Conservation (phyloP, 78 protist species). For the Mastigamoeba balamuthi region DNA sequence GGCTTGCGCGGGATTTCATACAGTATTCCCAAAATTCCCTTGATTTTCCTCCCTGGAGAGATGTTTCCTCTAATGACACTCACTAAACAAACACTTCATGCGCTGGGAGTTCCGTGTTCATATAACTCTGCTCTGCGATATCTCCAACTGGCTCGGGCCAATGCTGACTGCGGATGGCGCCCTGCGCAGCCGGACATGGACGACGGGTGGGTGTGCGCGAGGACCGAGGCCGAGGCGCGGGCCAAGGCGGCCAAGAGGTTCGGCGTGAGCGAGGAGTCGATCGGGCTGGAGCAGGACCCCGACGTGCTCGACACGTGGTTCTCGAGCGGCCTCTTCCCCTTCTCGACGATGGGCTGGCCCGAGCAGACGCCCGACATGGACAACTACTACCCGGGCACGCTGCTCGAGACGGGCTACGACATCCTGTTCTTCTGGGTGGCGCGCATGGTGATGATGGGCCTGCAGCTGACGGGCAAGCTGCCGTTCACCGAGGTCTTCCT, state of each 20-base stretch:
- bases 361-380: conserved; percentile 60
- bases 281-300: conserved; percentile 79
- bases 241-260: conserved; percentile 39
- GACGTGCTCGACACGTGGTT: conserved; percentile 99
- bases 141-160: no score
- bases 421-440: conserved; percentile 99
- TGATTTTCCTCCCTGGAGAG: no score
- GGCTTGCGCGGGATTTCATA: no score
- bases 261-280: conserved; percentile 1
- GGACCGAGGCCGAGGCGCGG: conserved; percentile 11
- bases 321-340: conserved; percentile 96
- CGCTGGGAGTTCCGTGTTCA: no score
- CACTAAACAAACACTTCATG: no score
- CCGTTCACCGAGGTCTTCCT: conserved; percentile 85
- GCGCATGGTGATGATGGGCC: conserved; percentile 97
- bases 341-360: conserved; percentile 96
- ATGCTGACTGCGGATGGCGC: no score
- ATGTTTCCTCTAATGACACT: no score
- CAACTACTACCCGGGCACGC: conserved; percentile 75
- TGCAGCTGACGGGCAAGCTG: conserved; percentile 68
- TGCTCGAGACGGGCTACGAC: conserved; percentile 99
- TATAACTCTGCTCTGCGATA: no score
- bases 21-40: no score
- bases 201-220: conserved; percentile 42
- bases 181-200: conserved; percentile 1